Evolutionary conservation across 2,329 filamentous ascomycete genomes (phyloP), one percentile per base, ranked within the genome.

Genomic region (Nannizziopsis arthrosporioides): DNA sequence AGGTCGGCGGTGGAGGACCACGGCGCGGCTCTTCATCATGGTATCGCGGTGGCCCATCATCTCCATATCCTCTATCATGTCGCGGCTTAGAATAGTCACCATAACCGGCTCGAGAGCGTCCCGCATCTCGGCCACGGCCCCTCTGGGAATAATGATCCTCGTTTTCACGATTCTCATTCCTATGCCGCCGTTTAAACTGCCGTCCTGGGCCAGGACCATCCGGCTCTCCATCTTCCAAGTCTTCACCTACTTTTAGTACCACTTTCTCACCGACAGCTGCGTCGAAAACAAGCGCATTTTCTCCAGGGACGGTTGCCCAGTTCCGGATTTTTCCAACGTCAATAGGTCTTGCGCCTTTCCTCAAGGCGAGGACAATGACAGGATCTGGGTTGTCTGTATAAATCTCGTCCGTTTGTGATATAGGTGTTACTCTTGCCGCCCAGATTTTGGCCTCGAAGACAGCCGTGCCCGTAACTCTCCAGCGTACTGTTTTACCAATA

Each of bases 191-290:
- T 65, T 81, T 82, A 49, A 74, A 68, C n/a, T 30, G 19, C 32
- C 69, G 65, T 59, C 75, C 82, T 58, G 76, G 81, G 30, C 74
- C 71, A 54, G 79, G 79, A 14, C 77, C 79, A 59, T 79, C 80
- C 53, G 79, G 75, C 53, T 77, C 44, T 15, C 36, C 78, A 57
- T 84, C 80, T 18, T 68, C 65, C 2, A 70, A 68, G 44, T 90
- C 85, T 45, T 80, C 73, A 63, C 94, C 87, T 41, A 96, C 81
- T 1, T 84, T 77, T 44, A 96, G 68, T 54, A 92, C 73, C 12
- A 86, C 78, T 68, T 93, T 94, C 67, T 96, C 89, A 14, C 84
- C 84, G 1, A 96, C 85, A 0, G 78, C 80, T 0, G 84, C 88
- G 53, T 93, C 85, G 58, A 96, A 88, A 5, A 80, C 74, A 59